Evolutionary conservation across 2,329 filamentous ascomycete genomes (phyloP).

Genomic region (Pseudocercospora cruenta): DNA sequence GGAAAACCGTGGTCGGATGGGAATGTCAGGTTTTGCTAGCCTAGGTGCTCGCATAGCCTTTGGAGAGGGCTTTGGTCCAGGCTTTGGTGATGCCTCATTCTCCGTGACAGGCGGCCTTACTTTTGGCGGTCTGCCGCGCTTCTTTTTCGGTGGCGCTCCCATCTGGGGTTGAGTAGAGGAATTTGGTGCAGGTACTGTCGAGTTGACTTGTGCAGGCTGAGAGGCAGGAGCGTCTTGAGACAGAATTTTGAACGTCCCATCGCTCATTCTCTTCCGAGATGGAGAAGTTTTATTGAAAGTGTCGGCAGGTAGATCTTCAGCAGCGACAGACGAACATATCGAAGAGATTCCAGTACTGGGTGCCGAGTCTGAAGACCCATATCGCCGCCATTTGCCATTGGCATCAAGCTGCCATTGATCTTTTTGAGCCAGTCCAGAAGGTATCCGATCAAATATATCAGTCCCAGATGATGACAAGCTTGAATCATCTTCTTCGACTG

Average conservation of each 20-base stretch:
- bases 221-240: conserved; percentile 7
- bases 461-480: conserved; percentile 38
- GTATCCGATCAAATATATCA: conserved; percentile 34
- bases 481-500: conserved; percentile 36
- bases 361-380: conserved; percentile 39
- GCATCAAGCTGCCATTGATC: conserved; percentile 33
- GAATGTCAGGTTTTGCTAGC: conserved; percentile 31
- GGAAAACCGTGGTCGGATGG: conserved; percentile 60
- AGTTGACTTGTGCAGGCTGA: not conserved
- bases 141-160: conserved; percentile 28
- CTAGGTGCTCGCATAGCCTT: conserved; percentile 29
- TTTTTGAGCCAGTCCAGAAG: conserved; percentile 22
- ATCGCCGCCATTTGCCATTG: conserved; percentile 38
- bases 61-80: conserved; percentile 15
- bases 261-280: conserved; percentile 36
- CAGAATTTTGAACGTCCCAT: conserved; percentile 34
- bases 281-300: conserved; percentile 3
- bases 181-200: not conserved
- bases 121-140: conserved; percentile 39
- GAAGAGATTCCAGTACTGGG: conserved; percentile 40
- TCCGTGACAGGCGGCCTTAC: conserved; percentile 25
- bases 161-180: conserved; percentile 13
- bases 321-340: conserved; percentile 37
- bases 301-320: conserved; percentile 29
- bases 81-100: conserved; percentile 8